Evolutionary conservation across 306 rosid species (phyloP), one percentile per base, ranked within the genome.

Genomic region (Cyclanthera cordifolia): DNA sequence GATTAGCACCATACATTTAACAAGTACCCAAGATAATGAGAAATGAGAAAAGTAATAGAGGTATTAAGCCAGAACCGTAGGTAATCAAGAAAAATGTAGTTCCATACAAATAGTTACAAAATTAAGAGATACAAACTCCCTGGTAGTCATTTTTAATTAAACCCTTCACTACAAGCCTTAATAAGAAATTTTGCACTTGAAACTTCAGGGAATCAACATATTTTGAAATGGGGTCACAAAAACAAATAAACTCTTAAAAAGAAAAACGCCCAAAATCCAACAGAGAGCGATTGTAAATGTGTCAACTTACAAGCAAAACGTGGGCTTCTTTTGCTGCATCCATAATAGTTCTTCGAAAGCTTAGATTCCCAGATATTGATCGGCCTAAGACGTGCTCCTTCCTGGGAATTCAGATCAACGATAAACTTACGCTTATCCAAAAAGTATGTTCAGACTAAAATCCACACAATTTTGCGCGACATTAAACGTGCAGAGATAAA

Each of bases 341-440:
- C 91, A 60, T 84, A 77, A 80, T 84, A 94, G 69, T 83, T 79
- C 46, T 88, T 84, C 12, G 97, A 86, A 82, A 83, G 82, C 32
- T 83, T 84, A 27, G 99, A 94, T 71, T 86, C 79, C 99, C 99
- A 94, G 57, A 90, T 88, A 76, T 89, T 91, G 68, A 90, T 81
- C 50, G 85, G 78, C 41, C 73, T 82, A 19, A 67, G 88, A 72
- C 80, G 85, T 74, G 70, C 79, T 41, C 77, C 87, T 72, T 77
- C 85, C 96, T 89, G 58, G 77, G 78, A 65, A 53, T 48, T 72
- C 64, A 60, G 55, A 51, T 58, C 51, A 74, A 67, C 15, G 19
- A 24, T 0, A 52, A 52, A 19, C 58, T 59, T 13, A 21, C 75
- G 2, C 61, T 32, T 32, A 7, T 37, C 6, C 51, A 32, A 46